These are phyloP conservation scores for Clarireedia hainanense DNA, from an alignment of 2,329 filamentous ascomycete species.

Conservation along the genomic window DNA sequence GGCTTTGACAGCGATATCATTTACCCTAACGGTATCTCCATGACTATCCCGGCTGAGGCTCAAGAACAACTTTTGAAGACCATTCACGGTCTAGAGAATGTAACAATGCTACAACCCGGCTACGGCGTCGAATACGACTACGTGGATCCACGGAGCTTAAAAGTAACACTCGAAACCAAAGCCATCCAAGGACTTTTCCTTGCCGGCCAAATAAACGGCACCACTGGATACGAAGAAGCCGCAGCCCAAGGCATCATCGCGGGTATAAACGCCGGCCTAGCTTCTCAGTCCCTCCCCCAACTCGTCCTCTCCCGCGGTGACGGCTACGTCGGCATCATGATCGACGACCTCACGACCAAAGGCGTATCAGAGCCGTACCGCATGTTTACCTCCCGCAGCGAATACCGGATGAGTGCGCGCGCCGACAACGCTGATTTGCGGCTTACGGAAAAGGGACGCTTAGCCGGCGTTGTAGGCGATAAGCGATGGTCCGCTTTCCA, in stretches of 20 bases:
- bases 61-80: conserved; percentile 82
- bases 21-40: conserved; percentile 94
- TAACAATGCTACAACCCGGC: conserved; percentile 85
- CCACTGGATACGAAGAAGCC: conserved; percentile 96
- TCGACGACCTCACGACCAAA: conserved; percentile 94
- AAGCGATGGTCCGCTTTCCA: conserved; percentile 65
- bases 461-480: conserved; percentile 72
- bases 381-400: conserved; percentile 95
- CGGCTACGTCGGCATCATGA: conserved; percentile 97
- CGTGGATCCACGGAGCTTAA: conserved; percentile 83
- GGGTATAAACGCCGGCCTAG: conserved; percentile 87
- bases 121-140: conserved; percentile 99
- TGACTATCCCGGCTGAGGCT: conserved; percentile 86
- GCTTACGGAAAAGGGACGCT: conserved; percentile 69
- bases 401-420: conserved; percentile 87
- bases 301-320: conserved; percentile 72
- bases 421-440: conserved; percentile 91
- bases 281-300: conserved; percentile 55
- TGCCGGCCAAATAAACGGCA: conserved; percentile 96
- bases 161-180: conserved; percentile 90
- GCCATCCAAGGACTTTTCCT: conserved; percentile 81
- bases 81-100: conserved; percentile 79
- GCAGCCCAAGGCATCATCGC: conserved; percentile 89
- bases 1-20: conserved; percentile 84
- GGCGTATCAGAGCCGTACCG: conserved; percentile 95